These are phyloP conservation scores for Candida nanaspora DNA, from an alignment of 805 yeast genomes.

Conservation along the genomic window DNA sequence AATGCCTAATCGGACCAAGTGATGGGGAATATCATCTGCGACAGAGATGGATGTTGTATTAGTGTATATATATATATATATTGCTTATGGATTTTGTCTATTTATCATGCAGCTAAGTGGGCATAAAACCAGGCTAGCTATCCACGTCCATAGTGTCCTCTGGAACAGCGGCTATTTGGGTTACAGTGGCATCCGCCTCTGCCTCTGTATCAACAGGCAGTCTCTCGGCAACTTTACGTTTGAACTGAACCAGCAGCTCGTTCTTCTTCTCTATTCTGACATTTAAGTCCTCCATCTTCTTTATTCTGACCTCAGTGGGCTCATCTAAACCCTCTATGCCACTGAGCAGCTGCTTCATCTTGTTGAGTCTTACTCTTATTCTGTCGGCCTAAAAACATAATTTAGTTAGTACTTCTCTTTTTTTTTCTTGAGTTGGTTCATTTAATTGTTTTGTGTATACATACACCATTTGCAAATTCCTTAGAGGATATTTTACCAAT, in stretches of 20 bases:
- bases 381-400: constrained; percentile 32
- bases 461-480: constrained; percentile 34
- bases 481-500: constrained; percentile 33
- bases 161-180: no score
- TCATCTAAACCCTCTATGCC: constrained; percentile 39
- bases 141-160: background rate
- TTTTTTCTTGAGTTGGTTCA: no score
- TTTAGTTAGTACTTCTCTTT: background rate
- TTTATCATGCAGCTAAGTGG: no score
- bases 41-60: no score
- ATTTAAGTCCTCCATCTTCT: constrained; percentile 21
- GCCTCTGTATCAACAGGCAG: background rate
- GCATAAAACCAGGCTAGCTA: no score
- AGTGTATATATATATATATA: no score
- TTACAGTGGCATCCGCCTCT: background rate
- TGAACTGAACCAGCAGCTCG: background rate
- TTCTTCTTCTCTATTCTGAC: constrained; percentile 13
- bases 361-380: constrained; percentile 33
- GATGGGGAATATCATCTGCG: no score
- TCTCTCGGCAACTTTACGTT: background rate
- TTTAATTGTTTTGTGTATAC: background rate
- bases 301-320: constrained; percentile 29
- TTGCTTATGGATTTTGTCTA: no score
- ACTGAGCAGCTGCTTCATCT: constrained; percentile 28
- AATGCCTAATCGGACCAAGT: no score